These are phyloP conservation scores for Aureobasidium sp. DNA, from an alignment of 2,329 filamentous ascomycete genomes.

Conservation along the genomic window DNA sequence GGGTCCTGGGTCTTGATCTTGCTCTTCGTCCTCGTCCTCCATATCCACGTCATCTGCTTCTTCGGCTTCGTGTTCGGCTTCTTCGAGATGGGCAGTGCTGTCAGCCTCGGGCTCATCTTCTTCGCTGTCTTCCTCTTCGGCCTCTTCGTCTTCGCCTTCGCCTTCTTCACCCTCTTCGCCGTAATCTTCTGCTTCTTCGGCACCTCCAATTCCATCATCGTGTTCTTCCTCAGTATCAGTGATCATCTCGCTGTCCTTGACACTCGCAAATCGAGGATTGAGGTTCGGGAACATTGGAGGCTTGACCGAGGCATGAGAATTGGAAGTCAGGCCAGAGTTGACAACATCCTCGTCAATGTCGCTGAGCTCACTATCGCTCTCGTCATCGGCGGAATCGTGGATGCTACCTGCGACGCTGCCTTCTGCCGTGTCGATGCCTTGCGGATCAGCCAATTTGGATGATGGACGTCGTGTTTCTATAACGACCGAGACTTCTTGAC, in stretches of 20 bases:
- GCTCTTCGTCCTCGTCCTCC: too few species aligned
- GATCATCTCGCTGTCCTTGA: not conserved
- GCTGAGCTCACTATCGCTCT: conserved; percentile 47
- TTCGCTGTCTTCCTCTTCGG: too few species aligned
- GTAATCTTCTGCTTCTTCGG: conserved; percentile 14
- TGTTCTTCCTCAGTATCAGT: conserved; percentile 10
- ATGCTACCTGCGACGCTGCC: conserved; percentile 41
- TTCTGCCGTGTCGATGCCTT: conserved; percentile 28
- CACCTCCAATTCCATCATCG: conserved; percentile 10
- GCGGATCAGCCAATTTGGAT: conserved; percentile 19
- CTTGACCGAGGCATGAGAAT: not conserved
- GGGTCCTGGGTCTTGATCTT: too few species aligned
- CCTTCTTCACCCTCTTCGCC: conserved; percentile 17
- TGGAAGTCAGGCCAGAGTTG: conserved; percentile 7
- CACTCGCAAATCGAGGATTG: not conserved
- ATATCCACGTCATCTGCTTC: too few species aligned
- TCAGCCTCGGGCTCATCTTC: not conserved
- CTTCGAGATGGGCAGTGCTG: too few species aligned
- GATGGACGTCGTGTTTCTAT: conserved; percentile 16
- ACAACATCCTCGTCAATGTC: conserved; percentile 37
- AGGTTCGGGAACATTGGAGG: not conserved
- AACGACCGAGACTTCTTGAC: conserved; percentile 19
- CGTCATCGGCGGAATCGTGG: conserved; percentile 46
- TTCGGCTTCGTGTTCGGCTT: too few species aligned
- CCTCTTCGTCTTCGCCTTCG: conserved; percentile 7